A percentile compares a stretch with the other conserved stretches of the same genome.
Conservation (phyloP, 768 basidiomycete genomes). For the Mycena albidolilacea region DNA sequence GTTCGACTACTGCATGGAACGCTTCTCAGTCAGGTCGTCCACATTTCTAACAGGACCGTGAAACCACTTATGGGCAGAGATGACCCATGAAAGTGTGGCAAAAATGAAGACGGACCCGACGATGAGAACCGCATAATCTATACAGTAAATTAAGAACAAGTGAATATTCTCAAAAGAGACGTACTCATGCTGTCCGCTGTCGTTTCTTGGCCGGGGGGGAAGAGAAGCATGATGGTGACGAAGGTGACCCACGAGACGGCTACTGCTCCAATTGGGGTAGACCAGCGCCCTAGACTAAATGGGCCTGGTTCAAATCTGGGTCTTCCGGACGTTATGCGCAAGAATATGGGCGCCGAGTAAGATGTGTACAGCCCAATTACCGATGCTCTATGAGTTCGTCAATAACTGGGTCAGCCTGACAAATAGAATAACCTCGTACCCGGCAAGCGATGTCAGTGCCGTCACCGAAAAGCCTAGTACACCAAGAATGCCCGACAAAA, state of each 20-base stretch:
- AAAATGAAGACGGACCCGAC: constrained; percentile 77
- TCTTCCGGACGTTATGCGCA: constrained; percentile 79
- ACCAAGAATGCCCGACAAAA: constrained; percentile 68
- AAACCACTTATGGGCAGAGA: constrained; percentile 82
- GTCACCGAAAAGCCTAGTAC: constrained; percentile 76
- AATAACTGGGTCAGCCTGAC: not conserved
- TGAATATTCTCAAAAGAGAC: constrained; percentile 43
- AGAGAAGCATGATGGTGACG: constrained; percentile 71
- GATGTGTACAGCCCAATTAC: constrained; percentile 82
- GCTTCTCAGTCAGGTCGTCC: constrained; percentile 44
- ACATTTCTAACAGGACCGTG: constrained; percentile 73
- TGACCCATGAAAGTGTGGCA: constrained; percentile 73
- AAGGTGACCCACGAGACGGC: constrained; percentile 80
- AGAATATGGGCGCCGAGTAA: constrained; percentile 77
- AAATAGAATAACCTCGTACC: constrained; percentile 55
- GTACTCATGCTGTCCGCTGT: constrained; percentile 69
- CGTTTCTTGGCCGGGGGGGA: constrained; percentile 61
- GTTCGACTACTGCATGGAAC: constrained; percentile 2
- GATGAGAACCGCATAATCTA: constrained; percentile 81
- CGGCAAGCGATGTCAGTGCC: constrained; percentile 76
- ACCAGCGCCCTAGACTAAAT: constrained; percentile 75
- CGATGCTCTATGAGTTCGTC: constrained; percentile 61
- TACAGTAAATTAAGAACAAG: not conserved
- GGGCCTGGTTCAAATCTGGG: constrained; percentile 70
- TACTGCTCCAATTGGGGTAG: constrained; percentile 69